These are phyloP conservation scores for Murraya paniculata DNA, from an alignment of 345 rosid species.

Conservation along the genomic window DNA sequence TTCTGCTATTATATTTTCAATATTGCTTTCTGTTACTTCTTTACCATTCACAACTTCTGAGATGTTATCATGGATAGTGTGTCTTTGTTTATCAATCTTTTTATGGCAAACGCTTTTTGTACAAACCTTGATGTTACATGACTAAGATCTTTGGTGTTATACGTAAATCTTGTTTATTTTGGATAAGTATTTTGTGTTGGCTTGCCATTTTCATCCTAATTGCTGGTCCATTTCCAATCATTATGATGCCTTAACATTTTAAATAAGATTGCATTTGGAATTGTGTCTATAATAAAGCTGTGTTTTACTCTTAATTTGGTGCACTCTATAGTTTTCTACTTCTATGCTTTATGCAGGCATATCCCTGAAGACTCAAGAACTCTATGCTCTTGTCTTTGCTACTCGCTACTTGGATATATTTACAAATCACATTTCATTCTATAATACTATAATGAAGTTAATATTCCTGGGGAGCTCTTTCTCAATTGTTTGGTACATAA, in stretches of 20 bases:
- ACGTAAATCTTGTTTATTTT: background rate
- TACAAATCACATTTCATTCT: slow-evolving; percentile 49
- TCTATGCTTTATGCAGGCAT: slow-evolving; percentile 47
- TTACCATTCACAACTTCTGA: background rate
- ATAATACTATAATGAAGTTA: slow-evolving; percentile 58
- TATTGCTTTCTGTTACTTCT: background rate
- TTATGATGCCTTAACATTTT: background rate
- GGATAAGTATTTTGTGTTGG: background rate
- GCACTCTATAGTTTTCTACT: background rate
- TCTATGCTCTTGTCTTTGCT: slow-evolving; percentile 65
- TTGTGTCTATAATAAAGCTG: background rate
- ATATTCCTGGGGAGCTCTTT: slow-evolving; percentile 45
- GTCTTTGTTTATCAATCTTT: background rate
- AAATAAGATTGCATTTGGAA: background rate
- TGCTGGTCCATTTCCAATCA: background rate
- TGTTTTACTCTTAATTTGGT: background rate
- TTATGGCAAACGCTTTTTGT: background rate
- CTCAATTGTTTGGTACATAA: slow-evolving; percentile 49
- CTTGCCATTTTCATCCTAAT: background rate
- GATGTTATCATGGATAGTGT: too few species aligned
- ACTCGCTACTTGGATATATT: slow-evolving; percentile 78
- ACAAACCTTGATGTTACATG: background rate
- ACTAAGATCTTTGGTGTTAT: background rate
- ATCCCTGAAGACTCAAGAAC: slow-evolving; percentile 88
- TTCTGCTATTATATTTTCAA: background rate